Evolutionary conservation across 257 asterid genomes (phyloP), one percentile per base, ranked within the genome.

Genomic region (Ocimum tenuiflorum): DNA sequence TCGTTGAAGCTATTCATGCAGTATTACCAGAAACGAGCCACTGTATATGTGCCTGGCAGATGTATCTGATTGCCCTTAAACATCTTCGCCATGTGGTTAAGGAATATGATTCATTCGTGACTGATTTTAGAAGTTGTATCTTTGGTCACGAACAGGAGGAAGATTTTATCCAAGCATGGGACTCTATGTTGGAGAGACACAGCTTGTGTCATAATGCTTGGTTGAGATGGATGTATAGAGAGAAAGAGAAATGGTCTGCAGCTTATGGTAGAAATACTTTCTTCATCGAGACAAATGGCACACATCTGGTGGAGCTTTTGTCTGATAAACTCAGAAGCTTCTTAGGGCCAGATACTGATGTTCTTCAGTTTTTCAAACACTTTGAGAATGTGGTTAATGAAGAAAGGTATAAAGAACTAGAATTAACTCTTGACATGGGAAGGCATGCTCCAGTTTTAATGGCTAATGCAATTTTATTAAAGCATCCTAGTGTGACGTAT

Each of bases 141-240:
- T 79, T 81, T 47, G 63, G 75, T 60, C 81, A 77, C 57, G 89
- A 86, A 74, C 79, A 85, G 36, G 89, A 83, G 72, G 86, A 79
- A 65, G 85, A 81, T 72, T 79, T 80, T 42, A 64, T 72, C 57
- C 66, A 56, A 20, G 83, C 80, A 6, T 82, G 88, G 91, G 81
- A 73, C 41, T 73, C 53, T 47, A 74, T 85, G 86, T 69, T 82
- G 81, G 82, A 80, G 61, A 80, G 60, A 68, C 77, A 80, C 70
- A 75, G 73, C 48, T 73, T 82, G 67, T 76, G 68, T 65, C 76
- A 83, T 12, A 80, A 85, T 65, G 79, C 78, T 52, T 85, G 88
- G 88, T 65, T 85, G 81, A 81, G 73, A 79, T 82, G 88, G 85
- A 82, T 85, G 89, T 80, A 78, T 58, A 79, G 80, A 54, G 83